Conservation (phyloP, 768 basidiomycete species). For the Suillus americanus region DNA sequence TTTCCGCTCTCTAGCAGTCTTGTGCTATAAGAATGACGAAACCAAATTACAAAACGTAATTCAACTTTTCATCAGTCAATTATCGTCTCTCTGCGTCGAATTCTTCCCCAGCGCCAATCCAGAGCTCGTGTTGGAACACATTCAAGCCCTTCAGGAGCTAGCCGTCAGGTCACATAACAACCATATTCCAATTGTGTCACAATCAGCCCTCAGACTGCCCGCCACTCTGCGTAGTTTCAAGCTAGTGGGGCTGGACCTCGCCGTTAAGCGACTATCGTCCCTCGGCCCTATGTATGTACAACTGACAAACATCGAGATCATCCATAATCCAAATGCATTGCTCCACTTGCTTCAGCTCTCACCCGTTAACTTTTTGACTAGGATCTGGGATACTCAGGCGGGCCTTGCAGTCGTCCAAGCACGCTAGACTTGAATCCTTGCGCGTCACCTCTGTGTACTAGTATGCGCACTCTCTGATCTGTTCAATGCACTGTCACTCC, state of each 20-base stretch:
- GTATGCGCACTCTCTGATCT: too few relatives aligned
- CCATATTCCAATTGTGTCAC: too few relatives aligned
- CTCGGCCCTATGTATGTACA: slow-evolving; percentile 19
- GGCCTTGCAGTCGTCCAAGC: too few relatives aligned
- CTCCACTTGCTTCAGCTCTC: slow-evolving; percentile 17
- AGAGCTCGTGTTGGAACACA: slow-evolving; percentile 16
- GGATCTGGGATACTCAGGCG: background rate
- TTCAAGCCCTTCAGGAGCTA: slow-evolving; percentile 21
- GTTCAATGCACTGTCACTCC: background rate
- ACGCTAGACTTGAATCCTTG: too few relatives aligned
- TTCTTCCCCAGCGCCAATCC: slow-evolving; percentile 12
- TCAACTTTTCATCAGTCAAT: slow-evolving; percentile 16
- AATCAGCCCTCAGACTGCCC: too few relatives aligned
- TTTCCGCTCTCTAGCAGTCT: slow-evolving; percentile 20
- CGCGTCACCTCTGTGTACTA: too few relatives aligned
- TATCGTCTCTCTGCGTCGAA: slow-evolving; percentile 5
- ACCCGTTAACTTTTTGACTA: background rate
- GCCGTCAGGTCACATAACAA: too few relatives aligned
- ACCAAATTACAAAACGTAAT: slow-evolving; percentile 5
- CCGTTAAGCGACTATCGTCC: background rate
- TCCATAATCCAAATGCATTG: background rate
- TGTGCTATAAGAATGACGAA: background rate
- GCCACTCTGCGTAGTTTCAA: too few relatives aligned
- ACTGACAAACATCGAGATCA: slow-evolving; percentile 15
- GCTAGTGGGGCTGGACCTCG: too few relatives aligned